These are phyloP conservation scores for Colletotrichum godetiae DNA, from an alignment of 2,329 filamentous ascomycete genomes.

Conservation along the genomic window DNA sequence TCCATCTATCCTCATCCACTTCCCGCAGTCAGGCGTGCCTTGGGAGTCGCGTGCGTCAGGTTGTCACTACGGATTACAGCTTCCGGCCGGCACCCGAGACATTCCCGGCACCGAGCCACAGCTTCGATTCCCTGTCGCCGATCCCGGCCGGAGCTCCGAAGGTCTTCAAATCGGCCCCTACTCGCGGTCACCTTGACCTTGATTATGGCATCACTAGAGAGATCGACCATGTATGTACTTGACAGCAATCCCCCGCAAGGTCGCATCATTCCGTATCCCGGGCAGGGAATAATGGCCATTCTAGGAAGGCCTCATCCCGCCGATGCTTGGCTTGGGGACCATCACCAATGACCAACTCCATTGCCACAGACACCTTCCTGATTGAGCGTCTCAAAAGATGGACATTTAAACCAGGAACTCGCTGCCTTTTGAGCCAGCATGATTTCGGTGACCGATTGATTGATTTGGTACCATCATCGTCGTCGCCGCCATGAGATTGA, in stretches of 20 bases:
- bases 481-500: neutral
- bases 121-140: neutral
- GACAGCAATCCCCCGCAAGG: neutral
- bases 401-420: neutral
- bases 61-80: neutral
- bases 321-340: neutral
- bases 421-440: neutral
- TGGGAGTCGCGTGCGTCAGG: no score
- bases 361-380: slow-evolving; percentile 18
- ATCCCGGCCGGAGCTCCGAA: neutral
- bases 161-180: neutral
- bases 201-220: neutral
- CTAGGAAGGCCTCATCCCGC: neutral
- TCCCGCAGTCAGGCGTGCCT: neutral
- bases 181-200: neutral
- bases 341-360: slow-evolving; percentile 12
- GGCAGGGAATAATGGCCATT: neutral
- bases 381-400: neutral
- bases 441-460: neutral
- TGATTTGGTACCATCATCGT: no score
- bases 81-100: no score
- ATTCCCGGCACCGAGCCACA: neutral
- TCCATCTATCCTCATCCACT: neutral
- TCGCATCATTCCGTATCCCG: neutral
- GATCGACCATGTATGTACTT: neutral